phyloP scores from a whole-genome alignment of 345 rosid genomes.

The Brassica incana region DNA sequence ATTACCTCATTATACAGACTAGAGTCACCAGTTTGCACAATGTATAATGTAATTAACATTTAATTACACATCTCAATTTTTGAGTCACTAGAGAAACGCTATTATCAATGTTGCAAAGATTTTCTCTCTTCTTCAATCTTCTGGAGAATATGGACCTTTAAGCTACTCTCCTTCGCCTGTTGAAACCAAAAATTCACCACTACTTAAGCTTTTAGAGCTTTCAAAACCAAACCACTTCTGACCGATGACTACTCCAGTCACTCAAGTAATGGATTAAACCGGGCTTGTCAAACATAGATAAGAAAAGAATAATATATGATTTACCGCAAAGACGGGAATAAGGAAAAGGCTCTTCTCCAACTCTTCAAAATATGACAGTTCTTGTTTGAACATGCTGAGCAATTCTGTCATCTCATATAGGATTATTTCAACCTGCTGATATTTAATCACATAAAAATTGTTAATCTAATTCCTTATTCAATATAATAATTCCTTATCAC shows the following conservation, averaged over 20 bases:
- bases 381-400: conserved; percentile 47
- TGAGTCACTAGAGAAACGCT: background rate
- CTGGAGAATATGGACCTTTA: conserved; percentile 43
- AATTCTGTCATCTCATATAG: conserved; percentile 55
- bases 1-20: background rate
- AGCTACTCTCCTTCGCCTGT: conserved; percentile 43
- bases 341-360: conserved; percentile 37
- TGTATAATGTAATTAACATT: background rate
- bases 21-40: background rate
- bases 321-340: conserved; percentile 42
- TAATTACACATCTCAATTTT: background rate
- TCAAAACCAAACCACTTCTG: background rate
- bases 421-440: conserved; percentile 56
- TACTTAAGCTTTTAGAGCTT: background rate
- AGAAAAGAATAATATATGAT: background rate
- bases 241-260: background rate
- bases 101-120: background rate
- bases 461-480: background rate
- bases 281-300: background rate
- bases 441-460: background rate
- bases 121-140: conserved; percentile 16
- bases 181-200: conserved; percentile 1
- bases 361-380: conserved; percentile 46
- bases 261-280: background rate
- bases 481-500: background rate